Percentiles rank a stretch among this genome's conserved stretches.
Evolutionary conservation across 1,139 yeast species (phyloP).

Genomic region (Hyphopichia burtonii): DNA sequence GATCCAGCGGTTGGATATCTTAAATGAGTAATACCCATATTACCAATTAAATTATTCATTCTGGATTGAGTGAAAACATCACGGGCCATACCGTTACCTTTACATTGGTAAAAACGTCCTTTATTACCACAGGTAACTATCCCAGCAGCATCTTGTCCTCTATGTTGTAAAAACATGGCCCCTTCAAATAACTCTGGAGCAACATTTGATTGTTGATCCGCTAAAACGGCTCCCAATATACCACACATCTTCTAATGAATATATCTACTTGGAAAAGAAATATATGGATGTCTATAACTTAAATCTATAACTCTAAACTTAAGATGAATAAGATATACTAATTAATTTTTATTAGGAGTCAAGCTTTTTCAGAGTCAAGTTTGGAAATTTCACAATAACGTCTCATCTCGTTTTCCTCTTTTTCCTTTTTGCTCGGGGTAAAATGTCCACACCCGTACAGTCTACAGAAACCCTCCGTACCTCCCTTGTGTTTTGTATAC

Average conservation of each 20-base stretch:
- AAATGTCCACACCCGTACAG: no score
- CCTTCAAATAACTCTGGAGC: slow-evolving; percentile 93
- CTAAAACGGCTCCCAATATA: slow-evolving; percentile 80
- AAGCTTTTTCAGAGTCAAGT: no score
- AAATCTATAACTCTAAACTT: no score
- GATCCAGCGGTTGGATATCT: slow-evolving; percentile 99
- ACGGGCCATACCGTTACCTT: slow-evolving; percentile 98
- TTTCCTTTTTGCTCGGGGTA: no score
- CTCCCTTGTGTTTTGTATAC: no score
- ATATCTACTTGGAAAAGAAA: no score
- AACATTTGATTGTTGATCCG: slow-evolving; percentile 70
- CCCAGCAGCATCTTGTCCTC: slow-evolving; percentile 99
- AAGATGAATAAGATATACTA: no score
- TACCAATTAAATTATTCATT: slow-evolving; percentile 79
- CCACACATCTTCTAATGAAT: slow-evolving; percentile 71
- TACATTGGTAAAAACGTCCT: slow-evolving; percentile 94
- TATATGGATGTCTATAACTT: no score
- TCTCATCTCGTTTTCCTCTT: no score
- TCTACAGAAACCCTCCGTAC: no score
- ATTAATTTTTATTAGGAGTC: neutral
- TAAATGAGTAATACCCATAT: slow-evolving; percentile 93
- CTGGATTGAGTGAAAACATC: slow-evolving; percentile 90
- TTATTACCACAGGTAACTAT: slow-evolving; percentile 93
- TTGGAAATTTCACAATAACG: no score
- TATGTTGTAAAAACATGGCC: slow-evolving; percentile 88